Conservation (phyloP, 306 rosid genomes). For the Dicorynia guianensis region DNA sequence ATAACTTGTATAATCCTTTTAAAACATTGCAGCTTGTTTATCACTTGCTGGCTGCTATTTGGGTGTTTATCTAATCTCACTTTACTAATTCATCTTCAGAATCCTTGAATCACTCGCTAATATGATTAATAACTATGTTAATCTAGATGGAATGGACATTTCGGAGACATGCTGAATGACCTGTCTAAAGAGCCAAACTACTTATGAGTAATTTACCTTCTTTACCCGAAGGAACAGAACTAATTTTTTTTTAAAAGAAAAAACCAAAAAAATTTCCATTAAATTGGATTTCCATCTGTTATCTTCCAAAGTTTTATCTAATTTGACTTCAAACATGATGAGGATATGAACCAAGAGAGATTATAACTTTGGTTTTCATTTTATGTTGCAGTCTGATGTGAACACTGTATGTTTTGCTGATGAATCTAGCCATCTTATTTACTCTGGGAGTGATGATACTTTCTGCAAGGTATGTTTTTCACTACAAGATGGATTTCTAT, state of each 20-base stretch:
- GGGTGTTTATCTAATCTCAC: not conserved
- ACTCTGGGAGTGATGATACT: conserved; percentile 97
- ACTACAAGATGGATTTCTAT: conserved; percentile 15
- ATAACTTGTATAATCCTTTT: too few species aligned
- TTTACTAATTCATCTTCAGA: not conserved
- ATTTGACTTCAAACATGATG: conserved; percentile 1
- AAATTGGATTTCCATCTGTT: conserved; percentile 20
- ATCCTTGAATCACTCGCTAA: conserved; percentile 19
- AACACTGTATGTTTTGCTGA: conserved; percentile 95
- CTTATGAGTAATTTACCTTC: not conserved
- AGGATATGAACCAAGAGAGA: conserved; percentile 12
- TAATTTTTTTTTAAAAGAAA: not conserved
- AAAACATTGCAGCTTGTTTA: not conserved
- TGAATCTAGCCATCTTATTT: conserved; percentile 92
- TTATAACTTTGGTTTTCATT: conserved; percentile 44
- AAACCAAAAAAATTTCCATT: not conserved
- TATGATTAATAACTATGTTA: conserved; percentile 18
- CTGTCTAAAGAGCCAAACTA: conserved; percentile 1
- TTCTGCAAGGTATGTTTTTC: conserved; percentile 78
- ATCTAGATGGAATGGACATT: conserved; percentile 25
- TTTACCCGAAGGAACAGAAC: not conserved
- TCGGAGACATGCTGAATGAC: conserved; percentile 7
- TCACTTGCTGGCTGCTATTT: not conserved
- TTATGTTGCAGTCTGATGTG: conserved; percentile 78
- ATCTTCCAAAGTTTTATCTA: conserved; percentile 6